Evolutionary conservation across 208 protist genomes (phyloP).

Genomic region (Leishmania braziliensis): DNA sequence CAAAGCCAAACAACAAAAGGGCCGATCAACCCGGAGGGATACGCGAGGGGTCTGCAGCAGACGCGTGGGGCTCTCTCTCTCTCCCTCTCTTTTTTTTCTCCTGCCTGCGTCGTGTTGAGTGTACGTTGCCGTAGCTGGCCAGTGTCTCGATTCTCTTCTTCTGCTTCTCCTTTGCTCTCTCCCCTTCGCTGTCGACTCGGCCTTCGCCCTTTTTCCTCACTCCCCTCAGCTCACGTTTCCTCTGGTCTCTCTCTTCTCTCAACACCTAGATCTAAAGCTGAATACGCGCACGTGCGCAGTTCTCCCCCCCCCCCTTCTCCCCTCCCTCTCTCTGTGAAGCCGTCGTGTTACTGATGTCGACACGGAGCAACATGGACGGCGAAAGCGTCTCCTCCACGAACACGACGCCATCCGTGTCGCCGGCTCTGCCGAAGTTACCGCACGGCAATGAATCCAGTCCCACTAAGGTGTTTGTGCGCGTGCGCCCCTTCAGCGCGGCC

Average conservation of each 20-base stretch:
- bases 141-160: too few species aligned
- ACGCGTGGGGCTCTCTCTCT: not conserved
- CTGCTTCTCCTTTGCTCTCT: too few species aligned
- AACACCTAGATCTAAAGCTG: not conserved
- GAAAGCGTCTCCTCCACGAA: slow-evolving; percentile 9
- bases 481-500: slow-evolving; percentile 65
- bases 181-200: too few species aligned
- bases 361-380: slow-evolving; percentile 4
- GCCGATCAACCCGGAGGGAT: not conserved
- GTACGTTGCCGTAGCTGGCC: too few species aligned
- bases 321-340: not conserved
- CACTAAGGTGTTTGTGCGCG: slow-evolving; percentile 76
- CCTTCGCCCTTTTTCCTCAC: too few species aligned
- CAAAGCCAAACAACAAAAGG: not conserved
- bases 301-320: not conserved
- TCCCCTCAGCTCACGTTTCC: not conserved
- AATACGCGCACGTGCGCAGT: too few species aligned
- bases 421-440: not conserved
- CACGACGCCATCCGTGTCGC: not conserved
- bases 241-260: not conserved
- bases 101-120: not conserved
- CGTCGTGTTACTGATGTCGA: slow-evolving; percentile 4
- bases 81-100: not conserved
- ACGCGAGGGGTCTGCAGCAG: not conserved
- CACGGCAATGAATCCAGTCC: slow-evolving; percentile 37